These are phyloP conservation scores for Aspergillus neotritici DNA, from an alignment of 2,329 filamentous ascomycete genomes.

Conservation along the genomic window DNA sequence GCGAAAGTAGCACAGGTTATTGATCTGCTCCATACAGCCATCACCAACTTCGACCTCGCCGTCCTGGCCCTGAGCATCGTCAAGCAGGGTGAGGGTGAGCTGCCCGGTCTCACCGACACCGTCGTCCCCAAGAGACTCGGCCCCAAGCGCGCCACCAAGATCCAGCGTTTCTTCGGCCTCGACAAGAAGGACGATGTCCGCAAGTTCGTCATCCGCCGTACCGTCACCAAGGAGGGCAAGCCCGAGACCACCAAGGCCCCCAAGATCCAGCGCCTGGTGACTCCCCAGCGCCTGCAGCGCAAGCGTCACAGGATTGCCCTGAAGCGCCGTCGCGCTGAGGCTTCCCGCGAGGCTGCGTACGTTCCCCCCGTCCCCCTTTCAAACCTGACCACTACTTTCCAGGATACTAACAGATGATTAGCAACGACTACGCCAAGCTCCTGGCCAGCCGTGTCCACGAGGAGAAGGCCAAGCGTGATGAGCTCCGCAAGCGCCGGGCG, in stretches of 20 bases:
- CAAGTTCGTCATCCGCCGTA: conserved; percentile 99
- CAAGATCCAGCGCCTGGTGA: conserved; percentile 99
- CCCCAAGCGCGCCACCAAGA: conserved; percentile 99
- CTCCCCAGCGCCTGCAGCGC: conserved; percentile 99
- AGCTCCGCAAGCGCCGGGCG: conserved; percentile 93
- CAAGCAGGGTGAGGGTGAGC: conserved; percentile 94
- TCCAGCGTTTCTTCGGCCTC: conserved; percentile 98
- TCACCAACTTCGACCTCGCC: conserved; percentile 90
- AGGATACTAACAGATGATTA: conserved; percentile 38
- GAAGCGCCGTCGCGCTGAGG: conserved; percentile 96
- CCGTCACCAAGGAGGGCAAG: conserved; percentile 94
- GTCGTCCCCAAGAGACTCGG: conserved; percentile 99
- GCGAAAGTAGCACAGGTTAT: too few species aligned
- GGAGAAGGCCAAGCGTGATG: conserved; percentile 88
- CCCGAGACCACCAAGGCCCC: conserved; percentile 99
- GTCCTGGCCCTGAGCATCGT: conserved; percentile 92
- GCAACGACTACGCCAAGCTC: conserved; percentile 93
- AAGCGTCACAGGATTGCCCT: conserved; percentile 97
- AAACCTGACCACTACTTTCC: background rate
- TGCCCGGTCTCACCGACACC: conserved; percentile 94
- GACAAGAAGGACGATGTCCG: conserved; percentile 99
- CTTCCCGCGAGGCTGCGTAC: conserved; percentile 98
- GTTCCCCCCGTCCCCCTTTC: conserved; percentile 28
- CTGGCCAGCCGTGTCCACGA: conserved; percentile 96
- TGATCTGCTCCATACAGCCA: conserved; percentile 53